Evolutionary conservation across 768 basidiomycete genomes (phyloP).

Genomic region (Collybia sordida): DNA sequence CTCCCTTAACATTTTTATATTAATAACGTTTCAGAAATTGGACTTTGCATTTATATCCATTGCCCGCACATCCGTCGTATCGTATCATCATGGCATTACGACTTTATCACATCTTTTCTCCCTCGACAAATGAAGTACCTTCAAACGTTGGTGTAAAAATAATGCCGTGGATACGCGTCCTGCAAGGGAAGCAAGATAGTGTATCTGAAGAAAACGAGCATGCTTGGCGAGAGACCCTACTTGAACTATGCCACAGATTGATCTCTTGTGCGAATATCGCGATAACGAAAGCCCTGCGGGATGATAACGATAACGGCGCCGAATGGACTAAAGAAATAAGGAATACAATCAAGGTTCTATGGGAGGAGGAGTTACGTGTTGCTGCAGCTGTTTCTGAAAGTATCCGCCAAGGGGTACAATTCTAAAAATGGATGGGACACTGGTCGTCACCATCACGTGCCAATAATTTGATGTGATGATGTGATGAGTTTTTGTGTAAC

Average conservation of each 20-base stretch:
- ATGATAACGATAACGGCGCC: background rate
- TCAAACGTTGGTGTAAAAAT: conserved; percentile 29
- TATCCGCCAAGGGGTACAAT: conserved; percentile 44
- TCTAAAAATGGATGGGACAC: conserved; percentile 25
- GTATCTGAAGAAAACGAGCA: conserved; percentile 51
- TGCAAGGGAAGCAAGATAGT: conserved; percentile 40
- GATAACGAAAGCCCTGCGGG: background rate
- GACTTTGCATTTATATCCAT: conserved; percentile 64
- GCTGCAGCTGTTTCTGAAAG: conserved; percentile 46
- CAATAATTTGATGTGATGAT: background rate
- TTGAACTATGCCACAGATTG: conserved; percentile 27
- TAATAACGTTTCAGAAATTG: conserved; percentile 58
- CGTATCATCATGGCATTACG: conserved; percentile 72
- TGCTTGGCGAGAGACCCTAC: conserved; percentile 40
- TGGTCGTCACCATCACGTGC: background rate
- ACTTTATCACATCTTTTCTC: conserved; percentile 51
- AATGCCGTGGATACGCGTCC: conserved; percentile 53
- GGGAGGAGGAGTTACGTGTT: conserved; percentile 61
- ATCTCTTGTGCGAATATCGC: conserved; percentile 10
- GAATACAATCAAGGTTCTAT: conserved; percentile 46
- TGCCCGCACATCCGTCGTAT: conserved; percentile 75
- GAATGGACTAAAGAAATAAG: conserved; percentile 11
- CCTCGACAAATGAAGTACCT: conserved; percentile 17
- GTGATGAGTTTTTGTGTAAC: background rate
- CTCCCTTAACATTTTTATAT: background rate